Evolutionary conservation across 306 rosid genomes (phyloP).

Genomic region (Citrullus mucosospermus): DNA sequence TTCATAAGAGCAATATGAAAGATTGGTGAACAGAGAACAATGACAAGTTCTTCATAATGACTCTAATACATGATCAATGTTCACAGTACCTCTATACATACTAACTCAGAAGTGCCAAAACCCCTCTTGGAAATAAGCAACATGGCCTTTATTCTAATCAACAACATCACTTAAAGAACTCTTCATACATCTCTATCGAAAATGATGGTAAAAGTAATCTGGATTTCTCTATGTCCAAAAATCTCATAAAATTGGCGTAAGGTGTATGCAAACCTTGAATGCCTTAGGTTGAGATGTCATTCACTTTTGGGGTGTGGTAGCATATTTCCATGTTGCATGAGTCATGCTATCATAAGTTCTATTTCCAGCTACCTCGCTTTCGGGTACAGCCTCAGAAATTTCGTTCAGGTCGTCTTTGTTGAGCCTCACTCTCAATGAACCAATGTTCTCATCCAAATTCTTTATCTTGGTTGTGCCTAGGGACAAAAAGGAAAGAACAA

Average conservation of each 20-base stretch:
- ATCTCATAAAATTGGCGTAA: background rate
- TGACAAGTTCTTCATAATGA: background rate
- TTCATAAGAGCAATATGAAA: background rate
- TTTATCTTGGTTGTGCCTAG: conserved; percentile 50
- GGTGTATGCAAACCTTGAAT: background rate
- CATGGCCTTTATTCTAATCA: background rate
- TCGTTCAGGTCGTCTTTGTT: conserved; percentile 30
- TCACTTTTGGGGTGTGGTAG: conserved; percentile 37
- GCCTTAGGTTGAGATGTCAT: background rate
- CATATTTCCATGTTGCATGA: conserved; percentile 21
- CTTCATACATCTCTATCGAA: background rate
- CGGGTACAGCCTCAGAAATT: conserved; percentile 33
- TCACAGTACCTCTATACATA: background rate
- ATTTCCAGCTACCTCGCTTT: conserved; percentile 38
- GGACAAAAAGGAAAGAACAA: background rate
- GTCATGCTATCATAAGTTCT: background rate
- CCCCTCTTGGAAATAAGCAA: background rate
- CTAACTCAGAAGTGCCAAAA: background rate
- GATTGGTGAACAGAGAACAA: background rate
- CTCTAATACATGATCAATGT: background rate
- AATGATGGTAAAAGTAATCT: background rate
- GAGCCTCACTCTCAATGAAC: conserved; percentile 36
- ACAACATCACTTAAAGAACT: background rate
- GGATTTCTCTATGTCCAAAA: background rate
- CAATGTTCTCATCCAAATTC: conserved; percentile 47